phyloP scores from a whole-genome alignment of 768 basidiomycete species.

The Boletus vinaceobasis region DNA sequence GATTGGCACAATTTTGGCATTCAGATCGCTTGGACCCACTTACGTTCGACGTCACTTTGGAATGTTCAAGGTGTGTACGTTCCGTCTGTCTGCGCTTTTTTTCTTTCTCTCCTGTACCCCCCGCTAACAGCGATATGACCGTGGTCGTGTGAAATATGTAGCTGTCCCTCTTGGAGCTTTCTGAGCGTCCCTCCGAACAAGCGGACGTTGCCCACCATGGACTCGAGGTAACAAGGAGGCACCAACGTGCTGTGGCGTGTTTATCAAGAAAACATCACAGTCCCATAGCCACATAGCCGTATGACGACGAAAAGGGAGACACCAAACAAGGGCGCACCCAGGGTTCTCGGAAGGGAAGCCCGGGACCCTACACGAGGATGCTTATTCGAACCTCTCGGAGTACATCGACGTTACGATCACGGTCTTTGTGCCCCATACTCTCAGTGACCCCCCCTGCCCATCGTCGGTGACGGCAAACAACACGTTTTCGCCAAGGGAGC shows the following conservation, averaged over 20 bases:
- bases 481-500: not conserved
- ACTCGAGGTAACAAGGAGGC: constrained; percentile 52
- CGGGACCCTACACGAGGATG: not conserved
- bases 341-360: no score
- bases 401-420: not conserved
- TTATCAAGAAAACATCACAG: constrained; percentile 51
- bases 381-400: not conserved
- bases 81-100: no score
- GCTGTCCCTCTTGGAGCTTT: constrained; percentile 52
- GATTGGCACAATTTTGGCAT: constrained; percentile 63
- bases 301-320: no score
- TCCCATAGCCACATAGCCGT: no score
- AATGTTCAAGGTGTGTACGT: constrained; percentile 46
- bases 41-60: constrained; percentile 42
- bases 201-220: constrained; percentile 57
- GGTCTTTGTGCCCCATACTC: not conserved
- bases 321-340: no score
- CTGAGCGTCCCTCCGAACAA: constrained; percentile 44
- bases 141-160: constrained; percentile 18
- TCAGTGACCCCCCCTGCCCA: not conserved
- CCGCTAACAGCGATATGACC: not conserved
- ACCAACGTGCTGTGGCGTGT: constrained; percentile 55
- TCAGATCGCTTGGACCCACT: constrained; percentile 50
- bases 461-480: not conserved
- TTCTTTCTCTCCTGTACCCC: not conserved